Evolutionary conservation across 2,329 filamentous ascomycete genomes (phyloP), one percentile per base, ranked within the genome.

Genomic region (Onygenales sp.): DNA sequence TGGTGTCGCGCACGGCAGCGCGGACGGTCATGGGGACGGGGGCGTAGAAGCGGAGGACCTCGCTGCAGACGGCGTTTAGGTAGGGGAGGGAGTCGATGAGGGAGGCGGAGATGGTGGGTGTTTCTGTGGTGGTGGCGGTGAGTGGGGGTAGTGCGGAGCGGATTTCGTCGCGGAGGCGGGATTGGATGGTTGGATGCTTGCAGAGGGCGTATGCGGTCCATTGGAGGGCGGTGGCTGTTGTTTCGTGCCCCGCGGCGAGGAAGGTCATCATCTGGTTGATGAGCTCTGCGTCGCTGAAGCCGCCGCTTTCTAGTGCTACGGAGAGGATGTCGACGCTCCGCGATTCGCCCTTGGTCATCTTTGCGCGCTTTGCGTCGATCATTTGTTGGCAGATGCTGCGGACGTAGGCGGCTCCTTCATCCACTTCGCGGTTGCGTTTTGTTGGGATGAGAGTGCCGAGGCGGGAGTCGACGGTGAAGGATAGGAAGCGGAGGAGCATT

Each of bases 251-350:
- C 0, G 89, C 89, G 0, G 85, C 86, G 4, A 94, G 79, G 73
- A 94, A 93, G 0, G 88, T 94, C 87, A 94, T 93, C 65, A 93
- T 80, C 70, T 95, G 89, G 66, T 93, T 86, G 37, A 89, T 81
- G n/a, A 95, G 79, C 56, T 88, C 83, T 48, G 89, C 86, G 57
- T 93, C 87, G 10, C 73, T 79, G 69, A 94, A 93, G 5, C 77
- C 82, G 46, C 86, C 87, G 40, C 83, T 88, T 64, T 85, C 80
- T 47, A 95, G 74, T 13, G 89, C 89, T 0, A 92, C 86, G 1
- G 85, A 88, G 36, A 95, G 74, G 54, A 95, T 93, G 66, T 95
- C 89, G 6, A 81, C 68, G 45, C 83, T 82, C 2, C 54, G 57
- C 27, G 70, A 68, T 55, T 78, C 72, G 55, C 77, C 55, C 65